Conservation (phyloP, 1,139 yeast genomes). For the Lodderomyces oxycetoniae region DNA sequence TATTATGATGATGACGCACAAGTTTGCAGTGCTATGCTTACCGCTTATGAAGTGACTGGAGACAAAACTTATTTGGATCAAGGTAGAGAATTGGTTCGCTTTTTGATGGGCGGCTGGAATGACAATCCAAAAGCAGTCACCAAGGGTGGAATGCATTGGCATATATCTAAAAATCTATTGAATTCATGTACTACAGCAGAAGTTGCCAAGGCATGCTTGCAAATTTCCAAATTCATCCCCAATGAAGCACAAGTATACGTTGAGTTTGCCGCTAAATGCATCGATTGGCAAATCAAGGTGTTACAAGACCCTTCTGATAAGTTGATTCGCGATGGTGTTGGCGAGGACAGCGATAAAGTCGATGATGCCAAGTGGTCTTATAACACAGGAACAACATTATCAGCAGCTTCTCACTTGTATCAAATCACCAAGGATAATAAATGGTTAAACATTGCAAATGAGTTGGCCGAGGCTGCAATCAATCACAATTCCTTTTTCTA, state of each 20-base stretch:
- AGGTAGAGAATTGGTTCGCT: conserved; percentile 56
- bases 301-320: conserved; percentile 54
- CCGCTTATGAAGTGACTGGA: conserved; percentile 67
- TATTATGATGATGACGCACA: conserved; percentile 78
- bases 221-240: conserved; percentile 52
- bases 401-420: conserved; percentile 52
- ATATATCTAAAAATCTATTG: conserved; percentile 53
- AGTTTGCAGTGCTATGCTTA: conserved; percentile 60
- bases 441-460: conserved; percentile 55
- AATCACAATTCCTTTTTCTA: conserved; percentile 54
- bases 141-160: conserved; percentile 68
- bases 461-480: conserved; percentile 57
- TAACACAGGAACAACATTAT: conserved; percentile 62
- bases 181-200: conserved; percentile 70
- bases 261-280: conserved; percentile 51
- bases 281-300: conserved; percentile 50
- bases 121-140: conserved; percentile 35
- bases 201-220: conserved; percentile 62
- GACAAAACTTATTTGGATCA: conserved; percentile 49
- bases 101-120: conserved; percentile 67
- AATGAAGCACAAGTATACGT: conserved; percentile 40
- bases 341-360: conserved; percentile 40
- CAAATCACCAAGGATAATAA: conserved; percentile 48
- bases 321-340: conserved; percentile 61
- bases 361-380: conserved; percentile 63